Evolutionary conservation across 2,329 filamentous ascomycete species (phyloP), one percentile per base, ranked within the genome.

Genomic region (Alternaria sp.): DNA sequence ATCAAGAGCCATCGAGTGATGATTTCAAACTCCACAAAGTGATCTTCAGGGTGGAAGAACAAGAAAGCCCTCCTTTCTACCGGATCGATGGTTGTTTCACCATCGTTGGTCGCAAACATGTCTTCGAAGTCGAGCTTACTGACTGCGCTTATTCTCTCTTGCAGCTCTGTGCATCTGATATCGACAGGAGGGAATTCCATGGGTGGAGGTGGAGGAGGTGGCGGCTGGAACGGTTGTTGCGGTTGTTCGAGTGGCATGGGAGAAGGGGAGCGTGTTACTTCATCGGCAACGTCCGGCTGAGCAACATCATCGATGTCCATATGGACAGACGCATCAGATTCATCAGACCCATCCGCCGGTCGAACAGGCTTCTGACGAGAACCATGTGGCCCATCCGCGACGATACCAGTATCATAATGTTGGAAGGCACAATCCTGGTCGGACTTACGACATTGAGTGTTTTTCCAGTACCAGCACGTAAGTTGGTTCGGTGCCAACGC

Each of bases 1-100:
- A 75, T 63, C 19, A 76, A 46, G 5, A 79, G 55, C 75, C 76
- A 79, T 25, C 74, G 67, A 12, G 73, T 75, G 9, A 79, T 61
- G 5, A 79, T 23, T 15, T 76, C 76, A 6, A 76, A 50, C 15
- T 78, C 71, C 52, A 73, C 69, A n/a, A 45, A 12, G 51, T 79
- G 74, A 8, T 75, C 64, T 43, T 67, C 55, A 3, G 75, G 73
- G 30, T 77, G 70, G 46, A 70, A 77, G 6, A 78, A 25, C 4
- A 79, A 59, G 47, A 78, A 72, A 19, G 74, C 77, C 28, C 64
- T 64, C 6, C 62, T 65, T 11, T 74, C 69, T 8, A 74, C 52
- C 36, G 67, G 46, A 3, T 43, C 43, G 8, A 10, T 50, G 10
- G 13, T 56, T 47, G n/a, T 47, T 43, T 54, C 17, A 19, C 61